phyloP scores from a whole-genome alignment of 192 early-diverging fungal genomes.

The Coemansia sp. region DNA sequence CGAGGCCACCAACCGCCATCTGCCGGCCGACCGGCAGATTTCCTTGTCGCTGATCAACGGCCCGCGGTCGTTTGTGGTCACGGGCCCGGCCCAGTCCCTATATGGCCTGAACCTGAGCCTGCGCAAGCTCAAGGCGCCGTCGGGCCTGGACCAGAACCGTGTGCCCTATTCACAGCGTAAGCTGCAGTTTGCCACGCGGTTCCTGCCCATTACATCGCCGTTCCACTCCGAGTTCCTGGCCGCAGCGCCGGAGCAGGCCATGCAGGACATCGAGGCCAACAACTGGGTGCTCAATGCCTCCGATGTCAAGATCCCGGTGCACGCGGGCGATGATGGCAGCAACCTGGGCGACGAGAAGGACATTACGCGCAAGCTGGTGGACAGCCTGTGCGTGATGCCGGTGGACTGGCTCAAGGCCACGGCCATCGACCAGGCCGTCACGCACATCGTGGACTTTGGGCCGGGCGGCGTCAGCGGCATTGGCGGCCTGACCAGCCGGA shows the following conservation, averaged over 20 bases:
- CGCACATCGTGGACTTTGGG: slow-evolving; percentile 91
- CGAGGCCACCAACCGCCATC: slow-evolving; percentile 79
- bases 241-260: slow-evolving; percentile 57
- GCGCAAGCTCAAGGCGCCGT: slow-evolving; percentile 85
- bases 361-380: slow-evolving; percentile 66
- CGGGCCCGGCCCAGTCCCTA: slow-evolving; percentile 84
- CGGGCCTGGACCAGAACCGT: slow-evolving; percentile 80
- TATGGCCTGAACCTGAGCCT: slow-evolving; percentile 88
- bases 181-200: slow-evolving; percentile 83
- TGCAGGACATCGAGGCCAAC: slow-evolving; percentile 63
- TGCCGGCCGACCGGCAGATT: slow-evolving; percentile 77
- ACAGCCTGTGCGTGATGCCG: slow-evolving; percentile 63
- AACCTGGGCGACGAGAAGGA: slow-evolving; percentile 56
- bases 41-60: slow-evolving; percentile 86
- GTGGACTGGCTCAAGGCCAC: slow-evolving; percentile 63
- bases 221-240: slow-evolving; percentile 85
- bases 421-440: slow-evolving; percentile 51
- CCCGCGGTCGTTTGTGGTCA: slow-evolving; percentile 80
- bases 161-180: slow-evolving; percentile 86
- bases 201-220: slow-evolving; percentile 87
- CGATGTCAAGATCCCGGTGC: slow-evolving; percentile 68
- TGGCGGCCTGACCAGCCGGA: slow-evolving; percentile 82
- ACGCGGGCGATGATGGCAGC: slow-evolving; percentile 75
- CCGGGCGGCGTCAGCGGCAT: slow-evolving; percentile 84
- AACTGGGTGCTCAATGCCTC: slow-evolving; percentile 57